These are phyloP conservation scores for Mycena filopes DNA, from an alignment of 768 basidiomycete species.

Conservation along the genomic window DNA sequence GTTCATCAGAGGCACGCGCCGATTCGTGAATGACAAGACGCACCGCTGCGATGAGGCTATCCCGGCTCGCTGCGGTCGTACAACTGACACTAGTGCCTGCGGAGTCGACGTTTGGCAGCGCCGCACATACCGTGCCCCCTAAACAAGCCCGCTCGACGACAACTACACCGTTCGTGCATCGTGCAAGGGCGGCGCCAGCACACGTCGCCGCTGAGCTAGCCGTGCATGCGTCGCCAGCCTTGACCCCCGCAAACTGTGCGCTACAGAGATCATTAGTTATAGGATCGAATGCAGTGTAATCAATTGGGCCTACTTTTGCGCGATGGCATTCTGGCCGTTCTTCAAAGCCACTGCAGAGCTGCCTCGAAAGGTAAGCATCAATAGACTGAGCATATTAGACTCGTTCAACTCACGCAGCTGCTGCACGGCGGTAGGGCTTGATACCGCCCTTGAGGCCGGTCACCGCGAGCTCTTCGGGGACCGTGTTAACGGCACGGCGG, in stretches of 20 bases:
- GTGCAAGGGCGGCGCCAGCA: background rate
- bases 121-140: background rate
- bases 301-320: background rate
- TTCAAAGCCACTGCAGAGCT: background rate
- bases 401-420: too few species aligned
- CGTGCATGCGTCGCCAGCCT: background rate
- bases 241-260: background rate
- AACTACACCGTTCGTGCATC: background rate
- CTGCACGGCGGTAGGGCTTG: background rate
- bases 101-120: background rate
- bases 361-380: too few species aligned
- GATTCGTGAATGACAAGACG: background rate
- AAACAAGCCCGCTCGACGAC: background rate
- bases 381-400: too few species aligned
- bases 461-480: background rate
- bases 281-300: too few species aligned
- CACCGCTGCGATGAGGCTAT: background rate
- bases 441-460: background rate
- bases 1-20: background rate
- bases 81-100: background rate
- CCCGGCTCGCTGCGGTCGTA: background rate
- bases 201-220: background rate
- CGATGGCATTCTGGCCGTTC: background rate
- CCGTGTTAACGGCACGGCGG: constrained; percentile 1
- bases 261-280: background rate